Base-by-base conservation (phyloP, 1,284 basidiomycete species). In the Trichosporon sp. region DNA sequence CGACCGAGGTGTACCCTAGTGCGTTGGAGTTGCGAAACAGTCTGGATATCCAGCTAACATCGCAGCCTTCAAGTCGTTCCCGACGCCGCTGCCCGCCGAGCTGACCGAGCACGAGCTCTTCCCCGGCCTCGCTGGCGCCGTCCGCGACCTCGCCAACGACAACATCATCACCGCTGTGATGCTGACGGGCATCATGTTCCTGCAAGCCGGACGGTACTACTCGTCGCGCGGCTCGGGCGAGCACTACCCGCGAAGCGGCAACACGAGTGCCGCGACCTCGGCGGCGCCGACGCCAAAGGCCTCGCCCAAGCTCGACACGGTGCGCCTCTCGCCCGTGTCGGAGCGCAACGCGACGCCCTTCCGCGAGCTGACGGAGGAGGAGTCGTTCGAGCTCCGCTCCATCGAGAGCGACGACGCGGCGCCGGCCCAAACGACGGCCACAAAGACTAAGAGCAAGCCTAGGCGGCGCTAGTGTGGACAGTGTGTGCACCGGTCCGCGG, bases 151-250 rank as follows among this genome's bases (percentile, higher is more conserved):
- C 6, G 82, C 82, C 32, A 80, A 78, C 68, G 78, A 81, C 71
- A 83, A 83, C 68, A 77, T 82, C 72, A 83, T 81, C 71, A 81
- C 81, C 4, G 77, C 81, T 2, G 81, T 83, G 67, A 83, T 83
- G 82, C 76, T 83, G 21, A 83, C 82, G 0, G 82, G 82, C 43
- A 77, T 83, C 70, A 80, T 83, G 78, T 69, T 79, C n/a, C 77
- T 83, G 12, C 82, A 83, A 81, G 81, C 77, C 19, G 82, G 82
- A 0, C 68, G 81, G 35, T 83, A 80, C 74, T 81, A 82, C 72
- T 70, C 79, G 8, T 75, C 78, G 46, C 68, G 77, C 32, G 16
- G 26, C 21, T n/a, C 46, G 19, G 43, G 31, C 43, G 40, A 73
- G 12, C 31, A 54, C 14, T 73, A 69, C 43, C 69, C 71, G 32